These are phyloP conservation scores for Cyberlindnera amylophila DNA, from an alignment of 805 yeast genomes.

Conservation along the genomic window DNA sequence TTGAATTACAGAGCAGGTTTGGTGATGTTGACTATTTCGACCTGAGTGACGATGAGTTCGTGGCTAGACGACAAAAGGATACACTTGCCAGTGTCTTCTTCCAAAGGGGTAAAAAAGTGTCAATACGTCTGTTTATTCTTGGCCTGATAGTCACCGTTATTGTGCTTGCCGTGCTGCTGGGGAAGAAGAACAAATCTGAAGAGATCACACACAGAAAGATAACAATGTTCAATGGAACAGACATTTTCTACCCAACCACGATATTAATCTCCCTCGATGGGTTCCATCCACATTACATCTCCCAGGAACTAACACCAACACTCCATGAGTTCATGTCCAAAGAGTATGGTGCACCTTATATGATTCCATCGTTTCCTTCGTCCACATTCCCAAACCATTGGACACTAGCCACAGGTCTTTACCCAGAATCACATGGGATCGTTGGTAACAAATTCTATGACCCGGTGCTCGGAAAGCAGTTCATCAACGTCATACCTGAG, in stretches of 20 bases:
- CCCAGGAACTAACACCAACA: conserved; percentile 62
- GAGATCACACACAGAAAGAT: conserved; percentile 1
- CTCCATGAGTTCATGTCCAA: conserved; percentile 53
- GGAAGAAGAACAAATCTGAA: conserved; percentile 4
- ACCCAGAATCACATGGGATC: conserved; percentile 83
- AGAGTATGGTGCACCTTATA: conserved; percentile 68
- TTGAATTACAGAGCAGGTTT: conserved; percentile 18
- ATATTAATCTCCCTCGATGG: conserved; percentile 81
- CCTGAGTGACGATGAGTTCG: conserved; percentile 28
- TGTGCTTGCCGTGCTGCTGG: conserved; percentile 19
- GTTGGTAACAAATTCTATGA: conserved; percentile 81
- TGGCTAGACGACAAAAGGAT: conserved; percentile 18
- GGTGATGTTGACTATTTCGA: conserved; percentile 26
- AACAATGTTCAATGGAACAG: conserved; percentile 23
- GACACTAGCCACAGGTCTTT: conserved; percentile 82
- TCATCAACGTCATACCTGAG: conserved; percentile 57
- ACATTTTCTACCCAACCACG: conserved; percentile 59
- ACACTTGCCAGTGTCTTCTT: conserved; percentile 1
- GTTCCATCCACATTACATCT: conserved; percentile 85
- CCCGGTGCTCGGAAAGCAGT: conserved; percentile 48
- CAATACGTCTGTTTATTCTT: conserved; percentile 7
- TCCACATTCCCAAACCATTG: conserved; percentile 91
- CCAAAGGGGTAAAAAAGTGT: conserved; percentile 6
- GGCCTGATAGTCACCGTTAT: conserved; percentile 15
- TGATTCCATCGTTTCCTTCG: conserved; percentile 85